These are phyloP conservation scores for Suillus spraguei DNA, from an alignment of 768 basidiomycete genomes.

Conservation along the genomic window DNA sequence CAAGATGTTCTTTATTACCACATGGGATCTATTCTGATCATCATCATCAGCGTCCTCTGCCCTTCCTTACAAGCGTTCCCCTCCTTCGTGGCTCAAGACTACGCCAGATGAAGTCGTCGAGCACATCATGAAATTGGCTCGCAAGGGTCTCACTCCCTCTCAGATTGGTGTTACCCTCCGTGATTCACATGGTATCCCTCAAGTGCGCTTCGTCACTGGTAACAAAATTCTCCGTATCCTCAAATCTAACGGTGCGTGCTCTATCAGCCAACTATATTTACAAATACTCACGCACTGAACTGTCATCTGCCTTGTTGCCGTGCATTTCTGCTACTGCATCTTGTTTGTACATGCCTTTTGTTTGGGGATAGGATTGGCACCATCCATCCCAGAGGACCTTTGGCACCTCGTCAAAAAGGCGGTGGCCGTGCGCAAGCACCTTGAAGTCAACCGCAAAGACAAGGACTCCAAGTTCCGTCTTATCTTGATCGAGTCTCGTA, in stretches of 20 bases:
- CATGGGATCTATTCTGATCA: neutral
- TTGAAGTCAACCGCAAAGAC: constrained; percentile 98
- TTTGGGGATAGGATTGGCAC: constrained; percentile 87
- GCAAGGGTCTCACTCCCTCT: constrained; percentile 96
- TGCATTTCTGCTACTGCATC: constrained; percentile 13
- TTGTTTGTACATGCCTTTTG: constrained; percentile 40
- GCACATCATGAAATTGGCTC: constrained; percentile 95
- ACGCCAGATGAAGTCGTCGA: constrained; percentile 94
- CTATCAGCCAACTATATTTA: constrained; percentile 3
- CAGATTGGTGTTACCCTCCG: constrained; percentile 98
- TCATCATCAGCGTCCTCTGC: constrained; percentile 77
- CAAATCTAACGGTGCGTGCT: constrained; percentile 84
- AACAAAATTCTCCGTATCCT: constrained; percentile 99
- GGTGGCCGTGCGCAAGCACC: constrained; percentile 97
- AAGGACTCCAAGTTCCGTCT: constrained; percentile 97
- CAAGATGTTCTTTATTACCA: constrained; percentile 14
- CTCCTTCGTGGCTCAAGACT: constrained; percentile 96
- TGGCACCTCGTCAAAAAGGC: constrained; percentile 99
- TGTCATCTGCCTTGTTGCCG: neutral
- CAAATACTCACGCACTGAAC: constrained; percentile 28
- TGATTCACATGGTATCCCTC: constrained; percentile 97
- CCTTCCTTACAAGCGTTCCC: constrained; percentile 94
- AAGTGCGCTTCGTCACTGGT: constrained; percentile 97
- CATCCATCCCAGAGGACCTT: constrained; percentile 98
- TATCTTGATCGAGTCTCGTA: constrained; percentile 98